phyloP scores from a whole-genome alignment of 75 land plant species.

The Pinus taeda region DNA sequence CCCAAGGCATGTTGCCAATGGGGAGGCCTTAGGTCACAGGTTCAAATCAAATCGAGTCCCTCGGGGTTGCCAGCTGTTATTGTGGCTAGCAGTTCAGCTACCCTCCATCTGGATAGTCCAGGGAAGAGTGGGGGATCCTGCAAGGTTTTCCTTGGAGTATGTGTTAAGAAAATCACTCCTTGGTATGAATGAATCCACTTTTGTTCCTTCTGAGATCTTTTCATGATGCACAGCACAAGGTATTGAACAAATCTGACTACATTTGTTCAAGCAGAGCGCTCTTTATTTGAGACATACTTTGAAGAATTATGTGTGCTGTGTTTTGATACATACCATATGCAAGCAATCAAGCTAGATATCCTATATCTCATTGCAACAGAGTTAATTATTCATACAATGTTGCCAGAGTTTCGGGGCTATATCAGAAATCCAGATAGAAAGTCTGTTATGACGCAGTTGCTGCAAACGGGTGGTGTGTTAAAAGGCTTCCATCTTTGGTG shows the following conservation, averaged over 20 bases:
- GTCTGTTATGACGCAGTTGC: conserved; percentile 90
- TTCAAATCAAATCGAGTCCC: too few relatives aligned
- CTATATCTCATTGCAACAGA: conserved; percentile 77
- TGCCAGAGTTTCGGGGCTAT: conserved; percentile 95
- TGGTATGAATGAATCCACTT: conserved; percentile 45
- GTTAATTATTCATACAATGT: conserved; percentile 61
- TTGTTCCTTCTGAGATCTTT: conserved; percentile 89
- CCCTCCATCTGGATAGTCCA: too few relatives aligned
- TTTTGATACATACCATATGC: conserved; percentile 66
- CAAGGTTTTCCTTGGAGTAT: too few relatives aligned
- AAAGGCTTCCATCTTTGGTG: conserved; percentile 55
- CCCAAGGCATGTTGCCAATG: too few relatives aligned
- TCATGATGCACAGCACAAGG: conserved; percentile 85
- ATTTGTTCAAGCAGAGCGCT: conserved; percentile 60
- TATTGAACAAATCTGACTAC: conserved; percentile 65
- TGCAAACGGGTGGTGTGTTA: conserved; percentile 86
- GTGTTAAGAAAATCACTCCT: too few relatives aligned
- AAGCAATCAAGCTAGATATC: conserved; percentile 86
- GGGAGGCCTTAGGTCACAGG: too few relatives aligned
- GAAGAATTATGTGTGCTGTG: conserved; percentile 81
- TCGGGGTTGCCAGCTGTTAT: too few relatives aligned
- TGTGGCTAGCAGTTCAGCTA: too few relatives aligned
- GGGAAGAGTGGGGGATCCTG: too few relatives aligned
- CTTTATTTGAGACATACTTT: conserved; percentile 67
- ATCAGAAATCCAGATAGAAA: conserved; percentile 77